phyloP scores from a whole-genome alignment of 371 early-diverging fungal genomes.

The Umbelopsis sp. region DNA sequence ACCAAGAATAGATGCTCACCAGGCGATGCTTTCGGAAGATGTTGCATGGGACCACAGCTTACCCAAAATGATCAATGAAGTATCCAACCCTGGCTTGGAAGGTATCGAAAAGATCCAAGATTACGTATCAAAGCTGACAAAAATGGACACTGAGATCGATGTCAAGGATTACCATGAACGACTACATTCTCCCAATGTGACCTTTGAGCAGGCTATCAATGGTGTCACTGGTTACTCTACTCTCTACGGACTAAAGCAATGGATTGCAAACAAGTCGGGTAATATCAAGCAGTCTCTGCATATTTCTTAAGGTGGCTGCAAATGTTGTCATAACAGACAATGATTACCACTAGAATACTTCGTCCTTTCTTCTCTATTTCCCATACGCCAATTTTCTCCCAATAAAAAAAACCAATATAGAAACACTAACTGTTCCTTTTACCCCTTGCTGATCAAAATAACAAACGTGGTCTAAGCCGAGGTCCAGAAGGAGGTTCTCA shows the following conservation, averaged over 20 bases:
- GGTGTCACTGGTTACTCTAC: conserved; percentile 32
- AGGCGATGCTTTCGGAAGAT: conserved; percentile 29
- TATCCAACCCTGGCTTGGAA: conserved; percentile 16
- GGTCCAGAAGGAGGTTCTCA: too few relatives aligned
- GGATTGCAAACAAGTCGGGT: conserved; percentile 26
- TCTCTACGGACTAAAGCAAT: conserved; percentile 34
- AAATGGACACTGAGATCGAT: conserved; percentile 8
- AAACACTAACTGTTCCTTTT: too few relatives aligned
- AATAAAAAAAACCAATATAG: too few relatives aligned
- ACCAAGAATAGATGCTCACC: conserved; percentile 31
- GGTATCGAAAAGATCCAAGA: conserved; percentile 2
- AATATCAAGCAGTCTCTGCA: conserved; percentile 20
- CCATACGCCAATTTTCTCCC: too few relatives aligned
- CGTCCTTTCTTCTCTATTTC: background rate
- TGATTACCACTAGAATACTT: background rate
- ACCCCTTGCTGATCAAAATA: too few relatives aligned
- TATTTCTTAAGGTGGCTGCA: background rate
- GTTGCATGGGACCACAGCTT: conserved; percentile 34
- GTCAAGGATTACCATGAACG: conserved; percentile 22
- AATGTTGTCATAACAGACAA: background rate
- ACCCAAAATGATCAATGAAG: conserved; percentile 20
- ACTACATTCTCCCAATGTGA: conserved; percentile 27
- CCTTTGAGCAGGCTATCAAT: conserved; percentile 26
- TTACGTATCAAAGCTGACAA: conserved; percentile 5
- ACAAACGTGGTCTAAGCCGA: too few relatives aligned